phyloP scores from a whole-genome alignment of 495 filamentous ascomycete species.

The Saxophila tyrrhenica region DNA sequence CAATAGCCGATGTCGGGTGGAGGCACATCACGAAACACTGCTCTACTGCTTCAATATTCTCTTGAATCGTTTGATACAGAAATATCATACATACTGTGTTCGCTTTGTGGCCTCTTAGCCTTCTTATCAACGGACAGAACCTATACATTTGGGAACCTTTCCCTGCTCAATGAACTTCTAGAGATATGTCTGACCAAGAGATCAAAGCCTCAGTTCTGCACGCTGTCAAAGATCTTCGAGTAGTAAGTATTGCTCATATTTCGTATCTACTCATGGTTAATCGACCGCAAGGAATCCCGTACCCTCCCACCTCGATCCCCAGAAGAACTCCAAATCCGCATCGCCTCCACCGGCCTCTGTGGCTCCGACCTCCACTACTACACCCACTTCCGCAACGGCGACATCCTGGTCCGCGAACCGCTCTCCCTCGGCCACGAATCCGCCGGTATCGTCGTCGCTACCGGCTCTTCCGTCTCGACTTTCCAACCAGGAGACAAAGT shows the following conservation, averaged over 20 bases:
- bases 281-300: conserved; percentile 36
- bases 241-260: conserved; percentile 20
- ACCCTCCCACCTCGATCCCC: conserved; percentile 32
- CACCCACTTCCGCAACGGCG: conserved; percentile 53
- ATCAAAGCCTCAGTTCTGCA: conserved; percentile 33
- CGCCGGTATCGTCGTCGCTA: conserved; percentile 43
- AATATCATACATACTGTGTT: too few species aligned
- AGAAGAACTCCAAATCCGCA: conserved; percentile 45
- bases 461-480: conserved; percentile 36
- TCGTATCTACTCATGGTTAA: not conserved
- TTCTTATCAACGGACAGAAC: too few species aligned
- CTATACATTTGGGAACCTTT: too few species aligned
- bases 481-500: conserved; percentile 56
- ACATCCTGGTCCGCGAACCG: conserved; percentile 52
- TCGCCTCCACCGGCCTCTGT: conserved; percentile 53
- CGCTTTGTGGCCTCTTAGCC: too few species aligned
- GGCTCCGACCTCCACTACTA: conserved; percentile 58
- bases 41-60: not conserved
- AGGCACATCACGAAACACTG: not conserved
- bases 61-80: not conserved
- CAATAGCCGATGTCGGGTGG: not conserved
- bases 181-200: not conserved
- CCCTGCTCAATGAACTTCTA: too few species aligned
- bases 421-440: conserved; percentile 54
- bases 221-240: conserved; percentile 31